Base-by-base conservation (phyloP, 2,329 filamentous ascomycete genomes). In the Aulographum hederae region DNA sequence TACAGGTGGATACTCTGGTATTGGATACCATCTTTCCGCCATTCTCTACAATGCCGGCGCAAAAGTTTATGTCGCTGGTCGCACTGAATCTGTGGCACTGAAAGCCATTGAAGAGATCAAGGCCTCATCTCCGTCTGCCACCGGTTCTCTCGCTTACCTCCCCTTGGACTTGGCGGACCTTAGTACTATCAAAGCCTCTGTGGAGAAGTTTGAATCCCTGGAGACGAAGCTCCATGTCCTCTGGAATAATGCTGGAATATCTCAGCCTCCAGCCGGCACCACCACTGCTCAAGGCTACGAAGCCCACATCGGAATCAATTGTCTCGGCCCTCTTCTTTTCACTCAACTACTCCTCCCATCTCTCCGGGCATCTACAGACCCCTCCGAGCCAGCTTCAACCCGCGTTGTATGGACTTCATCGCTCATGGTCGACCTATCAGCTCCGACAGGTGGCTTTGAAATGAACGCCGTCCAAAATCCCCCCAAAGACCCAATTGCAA, bases 31-130 rank as follows among this genome's bases (percentile, higher is more conserved):
- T 38, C 52, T 71, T 13, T 53, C 52, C 20, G 57, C 57, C 23
- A 57, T 73, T 3, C 53, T 74, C 8, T 73, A 72, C 45, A 45
- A 50, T 10, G 57, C 55, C 21, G 63, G 67, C 33, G 66, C 54
- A 20, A 67, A 52, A 2, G 60, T 73, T 12, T 72, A 69, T 44
- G 44, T 69, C 17, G 65, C 65, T 4, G 58, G 58, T 2, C 63
- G 67, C 18, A 58, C 48, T 3, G 41, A 52, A 21, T 45, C 53
- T 12, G 64, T 63, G 37, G 63, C 53, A 10, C 44, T 47, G 3
- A 37, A 44, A 1, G 63, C 63, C 26, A 63, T 72, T 28, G 43
- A 49, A 4, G 37, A 46, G 4, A 60, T 70, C n/a, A n/a, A n/a
- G n/a, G n/a, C n/a, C 39, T 38, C 44, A 3, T 30, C 41, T 18